Base-by-base conservation (phyloP, 2,329 filamentous ascomycete genomes). In the Fusarium kyushuense region DNA sequence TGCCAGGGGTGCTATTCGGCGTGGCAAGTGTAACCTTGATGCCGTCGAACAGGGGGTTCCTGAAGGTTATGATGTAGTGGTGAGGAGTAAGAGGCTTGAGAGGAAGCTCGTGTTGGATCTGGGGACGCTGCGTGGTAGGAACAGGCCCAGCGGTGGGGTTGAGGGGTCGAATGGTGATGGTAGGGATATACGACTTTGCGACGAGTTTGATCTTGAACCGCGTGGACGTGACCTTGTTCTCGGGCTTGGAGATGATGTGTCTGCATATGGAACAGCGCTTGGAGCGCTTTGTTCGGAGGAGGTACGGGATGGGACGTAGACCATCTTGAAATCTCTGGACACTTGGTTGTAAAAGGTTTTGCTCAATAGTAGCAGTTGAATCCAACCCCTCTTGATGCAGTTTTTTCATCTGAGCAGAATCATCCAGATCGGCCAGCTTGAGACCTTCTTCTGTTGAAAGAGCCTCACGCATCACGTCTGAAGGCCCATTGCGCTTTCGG, bases 171-270 rank as follows among this genome's bases (percentile, higher is more conserved):
- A 97, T 87, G 30, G 89, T 87, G 64, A 97, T 89, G 61, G 89
- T 89, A 1, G 96, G 96, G 66, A 99, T 93, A 79, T 96, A 95
- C 76, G 90, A 93, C 56, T 90, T 87, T 23, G 96, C 96, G 7
- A 98, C 90, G 1, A 98, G 86, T 55, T 93, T 92, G 78, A 99
- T 97, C 74, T 95, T 92, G 86, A 96, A 98, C 30, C 94, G 91
- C 9, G 92, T 96, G 53, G 92, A 95, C 46, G 89, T 89, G 32
- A 97, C 90, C 79, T 98, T 99, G 61, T 90, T 88, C 79, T 99
- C 96, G 16, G 95, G 96, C 77, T 97, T 96, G 64, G 93, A 92
- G 72, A 99, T 91, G 76, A 98, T 97, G 81, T 98, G 95, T 14
- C 96, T 91, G 80, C 96, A 99, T 13, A 90, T 87, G 51, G 93